Percentiles rank a stretch among this genome's conserved stretches.
Evolutionary conservation across 169 alveolate species (phyloP).

Genomic region (Babesia divergens): DNA sequence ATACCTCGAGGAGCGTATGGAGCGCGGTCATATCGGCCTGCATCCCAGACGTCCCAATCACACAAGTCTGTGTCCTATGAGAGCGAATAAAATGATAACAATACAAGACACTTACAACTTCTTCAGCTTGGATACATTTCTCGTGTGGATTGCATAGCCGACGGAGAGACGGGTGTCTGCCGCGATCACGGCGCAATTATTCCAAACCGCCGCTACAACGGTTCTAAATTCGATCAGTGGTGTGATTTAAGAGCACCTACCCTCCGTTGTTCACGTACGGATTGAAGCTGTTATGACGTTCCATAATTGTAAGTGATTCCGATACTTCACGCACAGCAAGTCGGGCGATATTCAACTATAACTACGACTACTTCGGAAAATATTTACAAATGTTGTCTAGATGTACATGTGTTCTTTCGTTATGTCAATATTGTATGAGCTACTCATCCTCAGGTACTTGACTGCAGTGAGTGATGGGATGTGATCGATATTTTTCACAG

Average conservation of each 20-base stretch:
- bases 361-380: neutral
- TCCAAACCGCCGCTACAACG: constrained; percentile 88
- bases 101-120: constrained; percentile 65
- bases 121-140: constrained; percentile 83
- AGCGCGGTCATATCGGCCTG: constrained; percentile 89
- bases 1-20: constrained; percentile 76
- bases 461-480: neutral
- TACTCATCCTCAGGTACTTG: constrained; percentile 18
- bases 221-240: constrained; percentile 46
- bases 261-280: constrained; percentile 80
- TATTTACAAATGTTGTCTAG: no score
- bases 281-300: constrained; percentile 43
- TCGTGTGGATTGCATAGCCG: constrained; percentile 87
- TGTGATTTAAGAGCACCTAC: constrained; percentile 12
- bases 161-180: constrained; percentile 90
- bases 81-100: neutral
- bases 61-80: constrained; percentile 79
- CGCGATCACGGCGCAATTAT: constrained; percentile 87
- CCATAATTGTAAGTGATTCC: constrained; percentile 11
- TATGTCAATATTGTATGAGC: no score
- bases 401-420: no score
- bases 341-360: neutral
- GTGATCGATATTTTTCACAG: constrained; percentile 2
- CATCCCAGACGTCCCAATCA: constrained; percentile 91
- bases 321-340: neutral